Evolutionary conservation across 2,329 filamentous ascomycete species (phyloP).

Genomic region (Chaetothyriales sp.): DNA sequence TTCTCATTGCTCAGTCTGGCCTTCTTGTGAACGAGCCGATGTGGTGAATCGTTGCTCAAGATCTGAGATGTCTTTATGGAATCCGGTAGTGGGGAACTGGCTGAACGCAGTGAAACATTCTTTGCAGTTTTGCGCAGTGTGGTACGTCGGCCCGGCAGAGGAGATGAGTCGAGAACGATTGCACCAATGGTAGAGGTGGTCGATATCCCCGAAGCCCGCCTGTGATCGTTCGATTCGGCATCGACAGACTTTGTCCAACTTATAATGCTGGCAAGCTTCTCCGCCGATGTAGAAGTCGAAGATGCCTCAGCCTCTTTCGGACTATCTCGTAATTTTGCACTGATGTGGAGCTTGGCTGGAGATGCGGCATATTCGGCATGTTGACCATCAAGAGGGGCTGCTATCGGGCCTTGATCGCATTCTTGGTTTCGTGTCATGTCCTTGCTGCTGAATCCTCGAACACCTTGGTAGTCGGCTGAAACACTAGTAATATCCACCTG

Average conservation of each 20-base stretch:
- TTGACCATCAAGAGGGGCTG: not conserved
- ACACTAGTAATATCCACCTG: not conserved
- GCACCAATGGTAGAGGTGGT: slow-evolving; percentile 43
- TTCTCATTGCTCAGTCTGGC: slow-evolving; percentile 36
- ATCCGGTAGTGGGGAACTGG: slow-evolving; percentile 30
- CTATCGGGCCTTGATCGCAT: not conserved
- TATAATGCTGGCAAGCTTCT: slow-evolving; percentile 37
- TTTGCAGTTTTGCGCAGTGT: slow-evolving; percentile 42
- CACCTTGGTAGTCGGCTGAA: not conserved
- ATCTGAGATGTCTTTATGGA: slow-evolving; percentile 33
- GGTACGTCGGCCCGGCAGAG: slow-evolving; percentile 31
- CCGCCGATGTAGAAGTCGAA: slow-evolving; percentile 27
- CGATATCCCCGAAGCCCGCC: slow-evolving; percentile 38
- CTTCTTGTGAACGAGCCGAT: slow-evolving; percentile 38
- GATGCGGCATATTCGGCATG: not conserved
- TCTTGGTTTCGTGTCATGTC: not conserved
- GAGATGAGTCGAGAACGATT: slow-evolving; percentile 35
- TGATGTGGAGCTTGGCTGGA: slow-evolving; percentile 1
- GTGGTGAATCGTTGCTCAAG: slow-evolving; percentile 30
- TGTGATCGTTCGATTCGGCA: slow-evolving; percentile 1
- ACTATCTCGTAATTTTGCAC: slow-evolving; percentile 24
- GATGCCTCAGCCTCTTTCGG: slow-evolving; percentile 20
- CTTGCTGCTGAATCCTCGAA: not conserved
- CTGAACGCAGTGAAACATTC: slow-evolving; percentile 37
- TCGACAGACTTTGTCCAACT: slow-evolving; percentile 30